These are phyloP conservation scores for Musa schizocarpa DNA, from an alignment of 176 grass and related monocot genomes.

Conservation along the genomic window DNA sequence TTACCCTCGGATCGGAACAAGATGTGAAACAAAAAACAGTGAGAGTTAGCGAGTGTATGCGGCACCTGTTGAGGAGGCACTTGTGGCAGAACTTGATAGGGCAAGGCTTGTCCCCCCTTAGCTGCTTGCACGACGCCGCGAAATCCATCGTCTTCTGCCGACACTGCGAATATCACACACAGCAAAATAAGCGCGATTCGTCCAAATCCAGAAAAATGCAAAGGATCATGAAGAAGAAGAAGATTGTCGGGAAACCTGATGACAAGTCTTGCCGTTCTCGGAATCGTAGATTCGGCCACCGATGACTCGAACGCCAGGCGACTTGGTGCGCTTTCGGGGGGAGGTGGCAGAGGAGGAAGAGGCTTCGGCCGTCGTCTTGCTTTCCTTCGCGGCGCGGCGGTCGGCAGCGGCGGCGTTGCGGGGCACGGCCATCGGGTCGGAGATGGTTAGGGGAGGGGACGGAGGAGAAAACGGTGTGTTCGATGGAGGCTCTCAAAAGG, in stretches of 20 bases:
- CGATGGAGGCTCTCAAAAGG: too few relatives aligned
- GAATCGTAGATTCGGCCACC: slow-evolving; percentile 67
- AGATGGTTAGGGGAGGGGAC: background rate
- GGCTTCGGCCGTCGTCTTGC: background rate
- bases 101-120: slow-evolving; percentile 48
- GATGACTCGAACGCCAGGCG: slow-evolving; percentile 42
- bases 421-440: background rate
- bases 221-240: background rate
- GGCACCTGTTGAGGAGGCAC: slow-evolving; percentile 73
- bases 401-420: background rate
- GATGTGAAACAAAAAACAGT: background rate
- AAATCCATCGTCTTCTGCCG: slow-evolving; percentile 86
- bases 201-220: background rate
- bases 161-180: slow-evolving; percentile 34
- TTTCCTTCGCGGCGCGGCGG: background rate
- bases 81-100: slow-evolving; percentile 69
- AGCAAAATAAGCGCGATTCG: background rate
- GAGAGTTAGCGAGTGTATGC: background rate
- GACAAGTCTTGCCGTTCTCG: slow-evolving; percentile 77
- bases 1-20: slow-evolving; percentile 7
- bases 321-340: slow-evolving; percentile 32
- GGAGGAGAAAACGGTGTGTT: too few relatives aligned
- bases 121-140: slow-evolving; percentile 50
- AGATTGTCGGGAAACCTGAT: slow-evolving; percentile 42
- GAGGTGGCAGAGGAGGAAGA: background rate